Evolutionary conservation across 352 stramenopile genomes (phyloP), one percentile per base, ranked within the genome.

Genomic region (Halophytophthora polymorphica): DNA sequence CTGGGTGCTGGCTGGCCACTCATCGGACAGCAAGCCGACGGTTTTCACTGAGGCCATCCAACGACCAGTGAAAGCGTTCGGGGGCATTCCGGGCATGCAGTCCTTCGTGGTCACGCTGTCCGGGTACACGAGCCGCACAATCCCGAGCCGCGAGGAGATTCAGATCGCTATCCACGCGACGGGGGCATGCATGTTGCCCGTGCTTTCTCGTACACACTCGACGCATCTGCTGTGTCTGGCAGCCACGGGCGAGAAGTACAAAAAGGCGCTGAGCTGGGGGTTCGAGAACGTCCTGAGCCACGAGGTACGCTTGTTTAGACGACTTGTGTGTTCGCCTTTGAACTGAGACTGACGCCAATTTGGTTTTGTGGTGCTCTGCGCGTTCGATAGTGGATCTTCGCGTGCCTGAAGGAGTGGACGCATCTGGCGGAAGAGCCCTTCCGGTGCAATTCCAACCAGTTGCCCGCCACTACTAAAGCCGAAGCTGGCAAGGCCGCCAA

Each of bases 221-320:
- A 93, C 83, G 15, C 85, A 95, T 38, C 56, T 95, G 38, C 52
- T 95, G 6, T 93, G 83, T 49, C 78, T 79, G 43, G 85, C 92
- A 68, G 56, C 74, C 1, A 77, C 69, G 11, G 85, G 85, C 13
- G 85, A 95, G 41, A 95, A 95, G 47, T 95, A 83, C 62, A 88
- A 93, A 59, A 90, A 86, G 47, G 79, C 85, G 8, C 51, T 89
- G 46, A 90, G 76, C 46, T 95, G 85, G 85, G 62, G 69, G 38
- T 88, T 91, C 31, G 57, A 83, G 18, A 92, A 95, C 48, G 79
- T 95, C 22, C 63, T 93, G 45, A 81, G 67, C 25, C 79, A 87
- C 23, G 71, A 95, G 73, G 84, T 94, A 65, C n/a, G 64, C 53
- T 14, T 22, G 28, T 45, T 11, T 25, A 19, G 22, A 21, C 1